Conservation (phyloP, 305 asterid species). For the Plantago rigida region DNA sequence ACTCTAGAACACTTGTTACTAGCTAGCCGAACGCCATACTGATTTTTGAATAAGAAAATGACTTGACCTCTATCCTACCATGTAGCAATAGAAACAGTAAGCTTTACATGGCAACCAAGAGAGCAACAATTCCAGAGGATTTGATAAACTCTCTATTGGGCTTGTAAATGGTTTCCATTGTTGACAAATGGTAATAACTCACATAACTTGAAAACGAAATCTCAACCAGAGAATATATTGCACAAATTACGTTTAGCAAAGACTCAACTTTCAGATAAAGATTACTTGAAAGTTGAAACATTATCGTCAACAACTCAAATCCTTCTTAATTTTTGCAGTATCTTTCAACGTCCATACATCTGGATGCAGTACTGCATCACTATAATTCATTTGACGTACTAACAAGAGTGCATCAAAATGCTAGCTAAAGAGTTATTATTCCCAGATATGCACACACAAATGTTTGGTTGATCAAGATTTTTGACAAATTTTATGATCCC, state of each 20-base stretch:
- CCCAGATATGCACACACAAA: too few species aligned
- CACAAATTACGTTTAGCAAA: background rate
- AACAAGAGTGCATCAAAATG: too few species aligned
- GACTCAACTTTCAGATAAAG: conserved; percentile 9
- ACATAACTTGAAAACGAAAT: background rate
- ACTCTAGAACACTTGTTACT: background rate
- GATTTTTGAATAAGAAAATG: background rate
- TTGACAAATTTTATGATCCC: too few species aligned
- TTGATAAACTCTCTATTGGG: background rate
- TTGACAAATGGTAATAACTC: conserved; percentile 6
- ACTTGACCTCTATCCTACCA: background rate
- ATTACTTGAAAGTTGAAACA: background rate
- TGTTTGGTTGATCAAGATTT: too few species aligned
- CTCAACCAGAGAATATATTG: conserved; percentile 1
- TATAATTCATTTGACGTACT: too few species aligned
- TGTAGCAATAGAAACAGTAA: background rate
- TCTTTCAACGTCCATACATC: too few species aligned
- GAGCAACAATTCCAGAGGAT: background rate
- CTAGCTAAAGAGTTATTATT: too few species aligned
- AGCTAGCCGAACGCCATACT: background rate
- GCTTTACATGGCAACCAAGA: conserved; percentile 2
- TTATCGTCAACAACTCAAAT: too few species aligned
- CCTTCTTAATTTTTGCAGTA: too few species aligned
- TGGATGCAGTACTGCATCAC: too few species aligned
- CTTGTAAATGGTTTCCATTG: background rate